Percentiles rank a stretch among this genome's conserved stretches.
These are phyloP conservation scores for Aureobasidium sp. DNA, from an alignment of 2,329 filamentous ascomycete genomes.

Conservation along the genomic window DNA sequence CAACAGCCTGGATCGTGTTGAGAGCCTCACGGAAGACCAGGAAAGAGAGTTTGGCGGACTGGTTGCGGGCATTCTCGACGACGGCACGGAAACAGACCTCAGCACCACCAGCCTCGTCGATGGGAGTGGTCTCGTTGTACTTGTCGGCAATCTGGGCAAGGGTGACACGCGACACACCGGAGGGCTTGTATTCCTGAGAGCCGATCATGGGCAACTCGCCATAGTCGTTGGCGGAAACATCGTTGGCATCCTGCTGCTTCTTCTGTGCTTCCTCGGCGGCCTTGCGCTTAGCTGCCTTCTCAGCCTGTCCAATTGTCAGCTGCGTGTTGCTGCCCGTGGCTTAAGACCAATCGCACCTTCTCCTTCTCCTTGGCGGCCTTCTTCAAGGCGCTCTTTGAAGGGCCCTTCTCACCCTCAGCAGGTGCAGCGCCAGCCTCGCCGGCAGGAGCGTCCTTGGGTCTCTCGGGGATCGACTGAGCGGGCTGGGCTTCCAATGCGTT, in stretches of 20 bases:
- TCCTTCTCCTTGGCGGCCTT: conserved; percentile 88
- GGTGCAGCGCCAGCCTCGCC: conserved; percentile 18
- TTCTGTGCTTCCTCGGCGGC: conserved; percentile 65
- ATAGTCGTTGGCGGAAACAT: conserved; percentile 70
- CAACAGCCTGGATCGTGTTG: conserved; percentile 76
- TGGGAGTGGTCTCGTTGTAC: conserved; percentile 52
- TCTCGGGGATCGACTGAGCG: conserved; percentile 23
- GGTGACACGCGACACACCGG: conserved; percentile 49
- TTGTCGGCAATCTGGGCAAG: conserved; percentile 58
- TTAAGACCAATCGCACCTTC: conserved; percentile 50
- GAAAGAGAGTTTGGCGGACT: conserved; percentile 88
- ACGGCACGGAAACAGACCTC: conserved; percentile 70
- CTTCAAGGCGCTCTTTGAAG: conserved; percentile 75
- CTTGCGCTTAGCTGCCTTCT: conserved; percentile 59
- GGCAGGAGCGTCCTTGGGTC: conserved; percentile 24
- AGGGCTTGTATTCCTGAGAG: conserved; percentile 45
- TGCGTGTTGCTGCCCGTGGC: not conserved
- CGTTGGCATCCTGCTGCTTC: conserved; percentile 57
- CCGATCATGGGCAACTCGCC: conserved; percentile 59
- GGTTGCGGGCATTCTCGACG: conserved; percentile 80
- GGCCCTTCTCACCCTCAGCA: conserved; percentile 36
- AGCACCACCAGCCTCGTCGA: conserved; percentile 33
- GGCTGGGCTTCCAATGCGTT: conserved; percentile 17
- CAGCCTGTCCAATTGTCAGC: conserved; percentile 29
- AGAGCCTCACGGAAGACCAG: conserved; percentile 71